Evolutionary conservation across 139 green algal genomes (phyloP), one percentile per base, ranked within the genome.

Genomic region (Gonium pectorale): DNA sequence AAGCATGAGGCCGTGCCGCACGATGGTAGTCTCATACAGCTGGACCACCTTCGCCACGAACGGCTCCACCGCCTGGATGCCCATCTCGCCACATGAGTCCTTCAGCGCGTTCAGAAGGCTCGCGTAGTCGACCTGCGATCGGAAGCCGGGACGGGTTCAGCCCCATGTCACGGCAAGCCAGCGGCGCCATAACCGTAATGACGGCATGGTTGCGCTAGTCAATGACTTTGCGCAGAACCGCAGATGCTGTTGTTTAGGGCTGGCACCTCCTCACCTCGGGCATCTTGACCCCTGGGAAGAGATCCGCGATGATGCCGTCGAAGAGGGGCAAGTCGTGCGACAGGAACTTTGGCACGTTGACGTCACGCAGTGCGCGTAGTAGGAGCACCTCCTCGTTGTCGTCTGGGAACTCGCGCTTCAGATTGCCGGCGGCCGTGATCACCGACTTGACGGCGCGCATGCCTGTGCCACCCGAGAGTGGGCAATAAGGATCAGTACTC

Each of bases 1-100:
- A 40, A 97, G 89, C 94, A 97, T 97, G 29, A 97, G 93, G 8
- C 94, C 94, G 88, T 97, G 94, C 27, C 94, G 90, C 75, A 97
- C 94, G 31, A 96, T 88, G 33, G 94, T 97, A 40, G 93, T 97
- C 89, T 97, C 94, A 80, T 96, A 97, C 87, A 97, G 91, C 90
- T 97, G 94, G 64, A 97, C 96, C 27, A 94, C 88, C 89, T 97
- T 97, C 49, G 66, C 89, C 35, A 93, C 38, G 62, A 95, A 96
- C 5, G 79, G 26, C n/a, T 93, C 78, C 26, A 92, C 92, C 3
- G 86, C 74, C 89, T 80, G 80, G 52, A 94, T 91, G 64, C 77
- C 77, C 81, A 94, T 63, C 70, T 93, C 72, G 9, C 33, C 19
- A 84, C 90, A 94, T 22, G 89, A 49, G 41, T 91, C 80, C 13